These are phyloP conservation scores for Ceratocystis lukuohia DNA, from an alignment of 2,329 filamentous ascomycete species.

Conservation along the genomic window DNA sequence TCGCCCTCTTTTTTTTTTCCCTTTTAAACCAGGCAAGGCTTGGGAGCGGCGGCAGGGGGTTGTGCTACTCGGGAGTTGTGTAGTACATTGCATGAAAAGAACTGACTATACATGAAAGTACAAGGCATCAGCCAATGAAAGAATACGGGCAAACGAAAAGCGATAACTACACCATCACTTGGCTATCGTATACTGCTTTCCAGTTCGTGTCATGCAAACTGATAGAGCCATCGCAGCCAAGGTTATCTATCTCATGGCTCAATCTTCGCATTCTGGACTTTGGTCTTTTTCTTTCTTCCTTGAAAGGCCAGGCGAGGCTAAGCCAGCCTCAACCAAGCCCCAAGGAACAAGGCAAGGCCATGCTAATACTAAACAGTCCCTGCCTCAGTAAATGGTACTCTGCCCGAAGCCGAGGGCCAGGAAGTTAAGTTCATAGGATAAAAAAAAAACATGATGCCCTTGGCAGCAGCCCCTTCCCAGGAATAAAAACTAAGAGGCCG, in stretches of 20 bases:
- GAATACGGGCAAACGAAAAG: too few relatives aligned
- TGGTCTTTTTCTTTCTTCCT: background rate
- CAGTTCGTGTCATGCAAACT: background rate
- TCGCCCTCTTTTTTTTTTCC: background rate
- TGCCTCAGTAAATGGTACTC: background rate
- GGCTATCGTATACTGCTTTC: background rate
- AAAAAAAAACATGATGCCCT: background rate
- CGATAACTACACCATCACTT: background rate
- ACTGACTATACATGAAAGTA: background rate
- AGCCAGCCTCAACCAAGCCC: background rate
- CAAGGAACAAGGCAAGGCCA: background rate
- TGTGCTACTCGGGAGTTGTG: background rate
- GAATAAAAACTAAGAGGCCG: conserved; percentile 2
- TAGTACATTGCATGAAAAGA: background rate
- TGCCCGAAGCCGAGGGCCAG: background rate
- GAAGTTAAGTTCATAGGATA: background rate
- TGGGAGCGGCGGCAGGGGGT: background rate
- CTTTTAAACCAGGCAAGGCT: background rate
- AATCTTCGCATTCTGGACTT: background rate
- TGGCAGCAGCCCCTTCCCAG: background rate
- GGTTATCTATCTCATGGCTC: background rate
- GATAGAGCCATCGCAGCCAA: background rate
- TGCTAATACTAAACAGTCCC: background rate
- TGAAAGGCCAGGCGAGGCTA: background rate
- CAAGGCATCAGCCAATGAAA: background rate